Evolutionary conservation across 768 basidiomycete species (phyloP).

Genomic region (Boletus sensibilis): DNA sequence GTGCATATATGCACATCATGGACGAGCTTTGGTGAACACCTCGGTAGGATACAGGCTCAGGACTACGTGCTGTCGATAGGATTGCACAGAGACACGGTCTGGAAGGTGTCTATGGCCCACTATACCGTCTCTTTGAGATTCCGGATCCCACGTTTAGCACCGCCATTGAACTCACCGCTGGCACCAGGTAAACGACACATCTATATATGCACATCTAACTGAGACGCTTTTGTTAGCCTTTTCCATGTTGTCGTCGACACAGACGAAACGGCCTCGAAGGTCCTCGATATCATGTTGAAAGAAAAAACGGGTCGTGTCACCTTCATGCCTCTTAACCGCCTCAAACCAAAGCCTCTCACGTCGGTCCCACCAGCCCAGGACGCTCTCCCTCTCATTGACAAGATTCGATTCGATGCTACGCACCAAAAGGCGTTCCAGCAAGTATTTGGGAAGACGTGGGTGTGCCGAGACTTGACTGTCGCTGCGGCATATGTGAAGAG

Average conservation of each 20-base stretch:
- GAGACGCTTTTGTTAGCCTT: slow-evolving; percentile 43
- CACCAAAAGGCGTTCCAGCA: slow-evolving; percentile 90
- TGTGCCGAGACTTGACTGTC: slow-evolving; percentile 88
- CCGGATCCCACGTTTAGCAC: slow-evolving; percentile 86
- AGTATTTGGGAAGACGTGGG: slow-evolving; percentile 96
- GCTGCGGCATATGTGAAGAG: slow-evolving; percentile 94
- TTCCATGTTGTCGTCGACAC: slow-evolving; percentile 98
- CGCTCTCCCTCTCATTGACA: slow-evolving; percentile 78
- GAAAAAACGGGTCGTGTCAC: slow-evolving; percentile 95
- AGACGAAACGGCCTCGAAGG: slow-evolving; percentile 87
- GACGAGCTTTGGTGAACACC: background rate
- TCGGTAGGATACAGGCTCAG: slow-evolving; percentile 84
- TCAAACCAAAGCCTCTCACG: slow-evolving; percentile 69
- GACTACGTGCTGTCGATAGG: slow-evolving; percentile 80
- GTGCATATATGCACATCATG: background rate
- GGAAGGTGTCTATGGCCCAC: slow-evolving; percentile 86
- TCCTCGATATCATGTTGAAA: slow-evolving; percentile 91
- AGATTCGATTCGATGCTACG: slow-evolving; percentile 69
- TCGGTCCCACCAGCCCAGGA: slow-evolving; percentile 65
- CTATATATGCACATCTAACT: background rate
- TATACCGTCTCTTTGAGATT: slow-evolving; percentile 92
- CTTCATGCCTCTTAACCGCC: slow-evolving; percentile 96
- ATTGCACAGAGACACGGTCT: slow-evolving; percentile 76
- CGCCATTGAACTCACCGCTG: slow-evolving; percentile 92
- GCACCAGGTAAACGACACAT: slow-evolving; percentile 68